A percentile compares a stretch with the other conserved stretches of the same genome.
Evolutionary conservation across 805 yeast species (phyloP).

Genomic region (Alloascoidea hylecoeti): DNA sequence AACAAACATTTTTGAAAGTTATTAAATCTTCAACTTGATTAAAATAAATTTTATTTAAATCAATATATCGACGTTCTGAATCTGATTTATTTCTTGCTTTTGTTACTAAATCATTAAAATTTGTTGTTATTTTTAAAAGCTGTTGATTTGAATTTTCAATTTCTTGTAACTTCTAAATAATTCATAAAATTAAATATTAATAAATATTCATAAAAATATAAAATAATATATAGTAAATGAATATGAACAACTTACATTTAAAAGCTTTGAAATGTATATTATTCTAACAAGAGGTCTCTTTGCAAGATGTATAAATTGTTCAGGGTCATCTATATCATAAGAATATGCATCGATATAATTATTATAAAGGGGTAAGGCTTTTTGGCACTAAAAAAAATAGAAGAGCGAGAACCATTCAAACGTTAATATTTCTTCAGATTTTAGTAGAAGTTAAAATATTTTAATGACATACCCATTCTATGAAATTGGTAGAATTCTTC

Average conservation of each 20-base stretch:
- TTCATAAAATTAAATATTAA: too few relatives aligned
- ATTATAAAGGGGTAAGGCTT: neutral
- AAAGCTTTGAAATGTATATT: neutral
- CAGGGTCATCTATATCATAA: conserved; percentile 2
- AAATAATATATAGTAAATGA: neutral
- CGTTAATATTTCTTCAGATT: too few relatives aligned
- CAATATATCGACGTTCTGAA: neutral
- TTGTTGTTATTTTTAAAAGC: neutral
- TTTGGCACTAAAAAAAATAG: too few relatives aligned
- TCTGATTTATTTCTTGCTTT: neutral
- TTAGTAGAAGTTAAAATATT: too few relatives aligned
- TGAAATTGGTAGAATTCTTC: too few relatives aligned
- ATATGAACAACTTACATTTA: neutral
- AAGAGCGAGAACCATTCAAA: too few relatives aligned
- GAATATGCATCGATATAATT: neutral
- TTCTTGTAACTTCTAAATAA: neutral
- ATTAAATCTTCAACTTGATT: neutral
- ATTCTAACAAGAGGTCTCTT: conserved; percentile 2
- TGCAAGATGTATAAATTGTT: neutral
- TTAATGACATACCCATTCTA: too few relatives aligned
- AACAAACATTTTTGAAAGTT: neutral
- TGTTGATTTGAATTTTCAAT: neutral
- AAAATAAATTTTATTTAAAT: neutral
- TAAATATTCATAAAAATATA: neutral
- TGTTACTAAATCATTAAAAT: neutral